phyloP scores from a whole-genome alignment of 2,329 filamentous ascomycete species.

The Bipolaris sorokiniana region DNA sequence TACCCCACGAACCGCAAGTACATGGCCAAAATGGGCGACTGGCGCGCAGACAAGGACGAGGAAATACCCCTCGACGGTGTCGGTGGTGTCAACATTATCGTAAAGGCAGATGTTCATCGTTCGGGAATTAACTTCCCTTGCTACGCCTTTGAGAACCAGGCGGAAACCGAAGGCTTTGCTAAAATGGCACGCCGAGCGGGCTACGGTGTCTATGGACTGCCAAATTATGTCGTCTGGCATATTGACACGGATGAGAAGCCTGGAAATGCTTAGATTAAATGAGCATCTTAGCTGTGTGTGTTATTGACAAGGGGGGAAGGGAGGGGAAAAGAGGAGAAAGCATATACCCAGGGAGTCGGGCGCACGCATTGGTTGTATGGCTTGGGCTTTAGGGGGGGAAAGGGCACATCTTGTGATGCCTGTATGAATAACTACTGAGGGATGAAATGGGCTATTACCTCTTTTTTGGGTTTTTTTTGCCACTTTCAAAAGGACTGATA shows the following conservation, averaged over 20 bases:
- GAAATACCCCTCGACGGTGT: conserved; percentile 94
- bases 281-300: no score
- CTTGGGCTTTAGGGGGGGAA: neutral
- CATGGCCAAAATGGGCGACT: conserved; percentile 90
- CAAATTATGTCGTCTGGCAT: conserved; percentile 99
- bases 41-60: conserved; percentile 87
- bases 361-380: conserved; percentile 4
- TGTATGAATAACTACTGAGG: neutral
- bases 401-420: neutral
- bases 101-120: conserved; percentile 97
- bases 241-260: conserved; percentile 95
- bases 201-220: conserved; percentile 88
- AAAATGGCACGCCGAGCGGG: conserved; percentile 98
- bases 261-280: conserved; percentile 64
- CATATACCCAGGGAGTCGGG: conserved; percentile 17
- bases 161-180: conserved; percentile 97
- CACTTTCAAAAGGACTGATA: no score
- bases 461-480: neutral
- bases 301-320: neutral
- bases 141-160: conserved; percentile 98
- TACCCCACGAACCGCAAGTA: conserved; percentile 89
- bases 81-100: conserved; percentile 94
- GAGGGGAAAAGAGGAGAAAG: neutral
- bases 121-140: conserved; percentile 97
- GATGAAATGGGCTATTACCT: neutral